These are phyloP conservation scores for Sindora glabra DNA, from an alignment of 306 rosid genomes.

Conservation along the genomic window DNA sequence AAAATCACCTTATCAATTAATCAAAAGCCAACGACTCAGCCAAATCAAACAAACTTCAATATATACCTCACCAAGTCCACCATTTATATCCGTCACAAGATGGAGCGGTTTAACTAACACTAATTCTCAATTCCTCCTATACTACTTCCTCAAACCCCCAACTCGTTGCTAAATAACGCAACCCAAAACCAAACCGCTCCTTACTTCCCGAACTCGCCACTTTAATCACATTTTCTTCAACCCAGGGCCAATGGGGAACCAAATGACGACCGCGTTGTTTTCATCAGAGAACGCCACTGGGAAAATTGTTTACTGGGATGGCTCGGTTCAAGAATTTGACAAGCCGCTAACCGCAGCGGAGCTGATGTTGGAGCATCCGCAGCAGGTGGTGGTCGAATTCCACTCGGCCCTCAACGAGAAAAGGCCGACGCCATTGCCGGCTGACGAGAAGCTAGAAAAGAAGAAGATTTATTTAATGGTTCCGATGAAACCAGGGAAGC, in stretches of 20 bases:
- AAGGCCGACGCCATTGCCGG: slow-evolving; percentile 55
- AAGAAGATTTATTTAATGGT: slow-evolving; percentile 58
- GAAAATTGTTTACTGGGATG: slow-evolving; percentile 53
- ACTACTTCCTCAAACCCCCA: neutral
- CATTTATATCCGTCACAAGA: slow-evolving; percentile 23
- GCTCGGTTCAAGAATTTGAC: slow-evolving; percentile 55
- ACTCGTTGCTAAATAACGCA: neutral
- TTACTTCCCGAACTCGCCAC: neutral
- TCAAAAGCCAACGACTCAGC: slow-evolving; percentile 32
- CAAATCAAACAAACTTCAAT: neutral
- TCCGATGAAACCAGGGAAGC: slow-evolving; percentile 71
- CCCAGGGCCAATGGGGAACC: slow-evolving; percentile 89
- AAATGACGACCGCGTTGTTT: slow-evolving; percentile 17
- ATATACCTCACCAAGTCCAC: slow-evolving; percentile 10
- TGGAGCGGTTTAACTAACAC: slow-evolving; percentile 81
- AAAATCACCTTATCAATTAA: slow-evolving; percentile 12
- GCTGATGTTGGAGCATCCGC: slow-evolving; percentile 82
- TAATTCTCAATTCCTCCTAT: slow-evolving; percentile 1
- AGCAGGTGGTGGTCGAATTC: slow-evolving; percentile 75
- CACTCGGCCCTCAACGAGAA: slow-evolving; percentile 30
- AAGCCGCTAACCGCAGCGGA: slow-evolving; percentile 58
- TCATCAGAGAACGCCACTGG: slow-evolving; percentile 11
- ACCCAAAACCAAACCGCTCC: neutral
- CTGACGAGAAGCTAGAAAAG: slow-evolving; percentile 53
- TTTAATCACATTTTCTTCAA: neutral